phyloP scores from a whole-genome alignment of 23 red algal genomes.

The Chondrus crispus region DNA sequence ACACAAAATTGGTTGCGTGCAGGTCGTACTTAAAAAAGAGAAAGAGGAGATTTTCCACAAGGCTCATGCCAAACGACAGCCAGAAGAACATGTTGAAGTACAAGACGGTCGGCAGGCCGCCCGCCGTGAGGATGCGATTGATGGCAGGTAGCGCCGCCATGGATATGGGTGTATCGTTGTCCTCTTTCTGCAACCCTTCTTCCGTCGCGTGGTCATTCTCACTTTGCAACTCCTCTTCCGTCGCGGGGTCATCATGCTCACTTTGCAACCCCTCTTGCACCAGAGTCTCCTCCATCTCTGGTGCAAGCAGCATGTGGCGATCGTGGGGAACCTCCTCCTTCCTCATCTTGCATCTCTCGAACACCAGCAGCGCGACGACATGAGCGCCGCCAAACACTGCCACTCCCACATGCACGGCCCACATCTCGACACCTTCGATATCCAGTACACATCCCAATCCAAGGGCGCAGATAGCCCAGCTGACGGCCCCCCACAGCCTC shows the following conservation, averaged over 20 bases:
- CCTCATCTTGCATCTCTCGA: neutral
- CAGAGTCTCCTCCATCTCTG: neutral
- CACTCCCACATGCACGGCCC: constrained; percentile 19
- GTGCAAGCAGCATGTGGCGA: neutral
- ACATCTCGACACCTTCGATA: neutral
- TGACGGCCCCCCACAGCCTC: constrained; percentile 58
- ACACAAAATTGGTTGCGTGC: constrained; percentile 19
- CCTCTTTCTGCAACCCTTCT: neutral
- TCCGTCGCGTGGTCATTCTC: neutral
- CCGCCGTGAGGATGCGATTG: neutral
- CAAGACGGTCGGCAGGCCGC: neutral
- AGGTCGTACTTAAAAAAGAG: constrained; percentile 61
- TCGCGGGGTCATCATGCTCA: too few relatives aligned
- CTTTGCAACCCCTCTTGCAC: neutral
- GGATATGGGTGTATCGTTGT: neutral
- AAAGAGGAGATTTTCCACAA: constrained; percentile 62
- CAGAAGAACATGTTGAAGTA: constrained; percentile 54
- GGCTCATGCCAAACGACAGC: constrained; percentile 48
- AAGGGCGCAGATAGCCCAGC: constrained; percentile 42
- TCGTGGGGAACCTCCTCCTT: neutral
- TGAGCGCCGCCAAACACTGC: neutral
- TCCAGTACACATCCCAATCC: constrained; percentile 50
- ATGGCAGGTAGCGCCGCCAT: neutral
- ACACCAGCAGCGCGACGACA: neutral
- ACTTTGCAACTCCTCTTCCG: neutral